These are phyloP conservation scores for Spongispora temasekensis DNA, from an alignment of 1,284 basidiomycete genomes.

Conservation along the genomic window DNA sequence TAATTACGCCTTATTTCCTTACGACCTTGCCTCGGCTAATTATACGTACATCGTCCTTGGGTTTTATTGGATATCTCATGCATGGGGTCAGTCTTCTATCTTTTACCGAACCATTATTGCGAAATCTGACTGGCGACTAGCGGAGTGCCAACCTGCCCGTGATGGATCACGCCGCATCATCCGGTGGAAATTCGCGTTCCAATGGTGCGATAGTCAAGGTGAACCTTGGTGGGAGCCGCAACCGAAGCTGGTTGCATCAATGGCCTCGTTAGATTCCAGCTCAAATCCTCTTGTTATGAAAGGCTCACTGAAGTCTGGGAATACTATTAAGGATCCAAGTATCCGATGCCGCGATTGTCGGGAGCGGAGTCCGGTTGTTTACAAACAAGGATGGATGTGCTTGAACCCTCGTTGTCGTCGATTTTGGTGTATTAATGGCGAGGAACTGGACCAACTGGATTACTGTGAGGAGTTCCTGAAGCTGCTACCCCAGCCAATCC, in stretches of 20 bases:
- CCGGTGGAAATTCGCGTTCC: constrained; percentile 77
- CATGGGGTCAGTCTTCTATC: constrained; percentile 59
- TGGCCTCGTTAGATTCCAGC: not conserved
- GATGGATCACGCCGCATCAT: constrained; percentile 53
- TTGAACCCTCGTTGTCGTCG: constrained; percentile 52
- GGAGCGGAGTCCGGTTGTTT: constrained; percentile 52
- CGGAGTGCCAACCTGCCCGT: constrained; percentile 58
- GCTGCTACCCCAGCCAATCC: constrained; percentile 25
- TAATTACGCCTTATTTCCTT: constrained; percentile 71
- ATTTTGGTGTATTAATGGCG: constrained; percentile 51
- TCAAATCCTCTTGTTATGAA: not conserved
- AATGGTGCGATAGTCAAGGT: constrained; percentile 74
- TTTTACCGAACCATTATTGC: constrained; percentile 5
- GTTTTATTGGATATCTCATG: constrained; percentile 67
- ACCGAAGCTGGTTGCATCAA: not conserved
- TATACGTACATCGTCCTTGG: constrained; percentile 73
- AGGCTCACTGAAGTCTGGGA: not conserved
- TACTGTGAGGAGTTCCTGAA: constrained; percentile 53
- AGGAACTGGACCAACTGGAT: constrained; percentile 38
- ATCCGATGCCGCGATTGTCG: constrained; percentile 38
- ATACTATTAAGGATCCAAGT: constrained; percentile 13
- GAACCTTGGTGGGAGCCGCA: constrained; percentile 30
- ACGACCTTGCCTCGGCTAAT: constrained; percentile 51
- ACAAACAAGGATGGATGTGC: constrained; percentile 60
- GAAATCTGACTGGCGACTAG: constrained; percentile 40